phyloP scores from a whole-genome alignment of 441 rosid species.

The Erysimum cheiri region DNA sequence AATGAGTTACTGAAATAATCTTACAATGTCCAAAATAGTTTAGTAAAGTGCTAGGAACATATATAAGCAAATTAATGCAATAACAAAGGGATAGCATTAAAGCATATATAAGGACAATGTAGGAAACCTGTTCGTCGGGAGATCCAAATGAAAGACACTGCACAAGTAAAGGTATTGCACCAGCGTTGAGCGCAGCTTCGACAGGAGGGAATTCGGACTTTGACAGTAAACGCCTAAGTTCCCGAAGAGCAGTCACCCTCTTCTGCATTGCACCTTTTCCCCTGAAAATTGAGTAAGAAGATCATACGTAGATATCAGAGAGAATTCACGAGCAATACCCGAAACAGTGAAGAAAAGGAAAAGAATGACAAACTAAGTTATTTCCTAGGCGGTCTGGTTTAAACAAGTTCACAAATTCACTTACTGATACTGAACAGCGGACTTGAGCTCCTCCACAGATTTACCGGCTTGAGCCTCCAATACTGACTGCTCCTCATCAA shows the following conservation, averaged over 20 bases:
- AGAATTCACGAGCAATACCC: not conserved
- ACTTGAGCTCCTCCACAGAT: slow-evolving; percentile 76
- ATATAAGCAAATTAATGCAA: not conserved
- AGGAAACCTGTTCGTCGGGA: slow-evolving; percentile 81
- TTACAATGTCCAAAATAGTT: not conserved
- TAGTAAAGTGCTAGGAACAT: not conserved
- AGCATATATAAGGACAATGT: slow-evolving; percentile 27
- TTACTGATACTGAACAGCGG: slow-evolving; percentile 71
- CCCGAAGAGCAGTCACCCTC: slow-evolving; percentile 78
- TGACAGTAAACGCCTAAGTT: slow-evolving; percentile 84
- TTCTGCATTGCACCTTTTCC: slow-evolving; percentile 94
- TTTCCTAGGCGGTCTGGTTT: not conserved
- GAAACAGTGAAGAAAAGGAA: not conserved
- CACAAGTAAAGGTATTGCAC: slow-evolving; percentile 85
- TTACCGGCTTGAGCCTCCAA: slow-evolving; percentile 68
- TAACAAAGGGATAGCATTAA: slow-evolving; percentile 3
- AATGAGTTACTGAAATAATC: not conserved
- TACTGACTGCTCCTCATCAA: slow-evolving; percentile 75
- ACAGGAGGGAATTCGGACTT: slow-evolving; percentile 85
- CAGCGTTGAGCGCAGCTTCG: slow-evolving; percentile 77
- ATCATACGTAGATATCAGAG: not conserved
- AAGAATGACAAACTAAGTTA: not conserved
- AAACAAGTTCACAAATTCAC: slow-evolving; percentile 38
- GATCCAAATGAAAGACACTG: slow-evolving; percentile 93
- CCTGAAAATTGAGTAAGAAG: slow-evolving; percentile 48